These are phyloP conservation scores for Pseudotsuga menziesii DNA, from an alignment of 75 land plant species.

Conservation along the genomic window DNA sequence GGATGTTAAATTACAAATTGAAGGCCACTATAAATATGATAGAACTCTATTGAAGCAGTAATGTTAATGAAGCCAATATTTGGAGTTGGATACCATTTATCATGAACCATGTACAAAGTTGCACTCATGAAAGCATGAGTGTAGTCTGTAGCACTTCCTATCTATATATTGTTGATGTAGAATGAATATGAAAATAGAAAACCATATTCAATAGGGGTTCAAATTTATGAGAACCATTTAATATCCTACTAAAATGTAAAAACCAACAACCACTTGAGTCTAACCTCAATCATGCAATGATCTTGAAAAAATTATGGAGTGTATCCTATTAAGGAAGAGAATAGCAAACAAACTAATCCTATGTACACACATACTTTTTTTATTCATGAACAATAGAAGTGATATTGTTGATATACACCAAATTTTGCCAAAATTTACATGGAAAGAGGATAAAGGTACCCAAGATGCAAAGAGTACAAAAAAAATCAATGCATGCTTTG, in stretches of 20 bases:
- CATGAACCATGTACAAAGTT: slow-evolving; percentile 63
- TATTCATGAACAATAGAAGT: no score
- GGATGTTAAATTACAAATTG: slow-evolving; percentile 73
- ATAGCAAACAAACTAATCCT: neutral
- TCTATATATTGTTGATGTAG: slow-evolving; percentile 69
- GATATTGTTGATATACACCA: no score
- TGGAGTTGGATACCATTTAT: slow-evolving; percentile 82
- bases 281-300: neutral
- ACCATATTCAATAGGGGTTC: neutral
- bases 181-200: slow-evolving; percentile 56
- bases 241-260: neutral
- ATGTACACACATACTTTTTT: neutral
- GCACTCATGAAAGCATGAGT: slow-evolving; percentile 90
- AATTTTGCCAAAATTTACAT: no score
- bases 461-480: no score
- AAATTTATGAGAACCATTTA: neutral
- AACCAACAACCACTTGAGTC: neutral
- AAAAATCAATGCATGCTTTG: no score
- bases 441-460: no score
- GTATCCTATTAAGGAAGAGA: neutral
- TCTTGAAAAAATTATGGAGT: neutral
- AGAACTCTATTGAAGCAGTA: slow-evolving; percentile 92
- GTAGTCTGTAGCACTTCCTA: slow-evolving; percentile 94
- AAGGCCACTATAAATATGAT: slow-evolving; percentile 93
- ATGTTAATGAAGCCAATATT: slow-evolving; percentile 96